Conservation (phyloP, 2,329 filamentous ascomycete species). For the Ascochyta viciae-villosae region DNA sequence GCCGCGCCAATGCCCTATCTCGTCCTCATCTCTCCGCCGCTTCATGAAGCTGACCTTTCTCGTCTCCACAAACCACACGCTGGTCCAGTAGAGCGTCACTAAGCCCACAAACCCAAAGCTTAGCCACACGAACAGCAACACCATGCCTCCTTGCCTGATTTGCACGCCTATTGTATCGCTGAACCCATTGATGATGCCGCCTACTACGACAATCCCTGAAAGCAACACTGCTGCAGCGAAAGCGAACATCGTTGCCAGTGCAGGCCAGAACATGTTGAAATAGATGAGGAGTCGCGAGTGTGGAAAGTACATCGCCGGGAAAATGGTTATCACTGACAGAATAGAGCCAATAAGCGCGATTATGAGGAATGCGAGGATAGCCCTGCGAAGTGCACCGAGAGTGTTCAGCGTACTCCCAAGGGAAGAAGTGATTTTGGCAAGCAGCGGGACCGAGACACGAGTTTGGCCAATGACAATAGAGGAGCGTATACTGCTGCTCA, state of each 20-base stretch:
- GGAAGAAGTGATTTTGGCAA: conserved; percentile 16
- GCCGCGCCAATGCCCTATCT: conserved; percentile 34
- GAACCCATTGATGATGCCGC: conserved; percentile 12
- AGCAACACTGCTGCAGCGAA: conserved; percentile 27
- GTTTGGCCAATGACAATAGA: conserved; percentile 24
- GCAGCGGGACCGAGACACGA: conserved; percentile 24
- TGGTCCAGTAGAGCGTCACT: conserved; percentile 26
- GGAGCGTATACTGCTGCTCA: conserved; percentile 15
- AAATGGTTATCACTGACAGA: conserved; percentile 15
- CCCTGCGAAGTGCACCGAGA: conserved; percentile 13
- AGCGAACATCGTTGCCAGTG: conserved; percentile 13
- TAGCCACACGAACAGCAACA: conserved; percentile 32
- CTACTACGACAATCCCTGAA: conserved; percentile 16
- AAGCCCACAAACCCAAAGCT: conserved; percentile 18
- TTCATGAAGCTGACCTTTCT: conserved; percentile 24
- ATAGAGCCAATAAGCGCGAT: conserved; percentile 22
- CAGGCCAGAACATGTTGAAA: conserved; percentile 23
- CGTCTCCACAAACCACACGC: conserved; percentile 39
- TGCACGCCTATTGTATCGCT: conserved; percentile 16
- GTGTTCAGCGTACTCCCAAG: conserved; percentile 6
- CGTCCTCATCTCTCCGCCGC: conserved; percentile 24
- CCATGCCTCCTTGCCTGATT: conserved; percentile 16
- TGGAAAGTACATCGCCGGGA: conserved; percentile 31
- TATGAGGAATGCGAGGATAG: conserved; percentile 28
- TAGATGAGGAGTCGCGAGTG: conserved; percentile 32